Percentiles rank a stretch among this genome's conserved stretches.
Conservation (phyloP, 352 stramenopile species). For the Thalassiosira delicatula region DNA sequence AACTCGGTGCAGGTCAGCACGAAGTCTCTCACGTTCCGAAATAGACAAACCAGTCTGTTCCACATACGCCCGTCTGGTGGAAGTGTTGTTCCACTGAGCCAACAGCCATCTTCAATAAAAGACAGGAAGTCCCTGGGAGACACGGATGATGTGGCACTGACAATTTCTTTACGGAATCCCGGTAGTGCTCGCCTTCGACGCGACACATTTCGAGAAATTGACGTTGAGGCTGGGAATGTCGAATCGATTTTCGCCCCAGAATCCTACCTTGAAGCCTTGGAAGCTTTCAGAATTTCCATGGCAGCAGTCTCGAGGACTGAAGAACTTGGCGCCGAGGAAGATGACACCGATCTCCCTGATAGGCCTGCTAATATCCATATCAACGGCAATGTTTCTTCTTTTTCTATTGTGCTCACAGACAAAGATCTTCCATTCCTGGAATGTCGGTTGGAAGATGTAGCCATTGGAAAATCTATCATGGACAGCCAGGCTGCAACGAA, state of each 20-base stretch:
- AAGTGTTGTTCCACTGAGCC: neutral
- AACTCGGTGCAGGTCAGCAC: slow-evolving; percentile 38
- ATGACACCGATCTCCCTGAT: neutral
- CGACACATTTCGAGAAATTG: slow-evolving; percentile 35
- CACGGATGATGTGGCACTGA: slow-evolving; percentile 17
- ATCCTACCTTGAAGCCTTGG: slow-evolving; percentile 41
- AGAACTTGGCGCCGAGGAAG: neutral
- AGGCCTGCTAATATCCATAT: slow-evolving; percentile 8
- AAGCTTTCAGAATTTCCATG: slow-evolving; percentile 15
- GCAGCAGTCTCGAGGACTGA: slow-evolving; percentile 15
- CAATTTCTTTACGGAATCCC: slow-evolving; percentile 22
- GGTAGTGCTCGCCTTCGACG: neutral
- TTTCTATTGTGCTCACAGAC: slow-evolving; percentile 52
- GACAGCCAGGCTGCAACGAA: slow-evolving; percentile 18
- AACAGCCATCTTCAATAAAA: slow-evolving; percentile 11
- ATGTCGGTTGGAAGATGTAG: slow-evolving; percentile 40
- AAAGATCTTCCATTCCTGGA: slow-evolving; percentile 58
- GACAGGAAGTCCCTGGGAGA: slow-evolving; percentile 14
- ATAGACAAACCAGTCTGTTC: slow-evolving; percentile 48
- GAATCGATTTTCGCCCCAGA: slow-evolving; percentile 47
- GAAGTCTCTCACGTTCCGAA: slow-evolving; percentile 36
- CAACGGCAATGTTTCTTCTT: slow-evolving; percentile 48
- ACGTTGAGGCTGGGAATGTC: slow-evolving; percentile 49
- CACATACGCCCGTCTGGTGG: slow-evolving; percentile 23
- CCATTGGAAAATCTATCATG: slow-evolving; percentile 33